These are phyloP conservation scores for Plenodomus biglobosus DNA, from an alignment of 2,329 filamentous ascomycete species.

Conservation along the genomic window DNA sequence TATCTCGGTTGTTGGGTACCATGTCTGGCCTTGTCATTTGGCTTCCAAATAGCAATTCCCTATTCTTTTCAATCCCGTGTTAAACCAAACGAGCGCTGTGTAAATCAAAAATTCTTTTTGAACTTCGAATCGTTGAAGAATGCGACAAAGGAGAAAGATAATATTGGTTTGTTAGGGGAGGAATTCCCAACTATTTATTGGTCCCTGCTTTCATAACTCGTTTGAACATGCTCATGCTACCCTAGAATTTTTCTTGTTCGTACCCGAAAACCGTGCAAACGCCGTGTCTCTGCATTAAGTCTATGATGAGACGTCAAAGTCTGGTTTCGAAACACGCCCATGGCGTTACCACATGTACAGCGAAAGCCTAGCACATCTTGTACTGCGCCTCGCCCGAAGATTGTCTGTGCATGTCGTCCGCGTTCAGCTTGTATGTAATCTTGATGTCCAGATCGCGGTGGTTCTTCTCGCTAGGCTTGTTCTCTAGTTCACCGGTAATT, in stretches of 20 bases:
- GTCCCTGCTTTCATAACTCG: slow-evolving; percentile 40
- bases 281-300: slow-evolving; percentile 14
- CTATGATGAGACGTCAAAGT: slow-evolving; percentile 14
- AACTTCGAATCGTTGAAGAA: too few species aligned
- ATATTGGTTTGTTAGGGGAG: slow-evolving; percentile 34
- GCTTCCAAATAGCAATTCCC: too few species aligned
- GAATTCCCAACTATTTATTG: slow-evolving; percentile 40
- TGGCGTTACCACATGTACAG: neutral
- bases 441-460: slow-evolving; percentile 90
- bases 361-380: slow-evolving; percentile 59
- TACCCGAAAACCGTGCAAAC: slow-evolving; percentile 15
- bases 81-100: too few species aligned
- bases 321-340: neutral
- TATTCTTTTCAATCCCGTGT: too few species aligned
- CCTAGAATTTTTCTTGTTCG: slow-evolving; percentile 37
- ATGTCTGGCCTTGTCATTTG: too few species aligned
- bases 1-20: too few species aligned
- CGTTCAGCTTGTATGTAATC: slow-evolving; percentile 78
- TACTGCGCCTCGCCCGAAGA: slow-evolving; percentile 74
- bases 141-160: too few species aligned
- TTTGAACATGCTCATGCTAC: slow-evolving; percentile 34
- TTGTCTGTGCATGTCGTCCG: slow-evolving; percentile 69
- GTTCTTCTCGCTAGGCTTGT: slow-evolving; percentile 92
- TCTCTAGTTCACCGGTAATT: slow-evolving; percentile 71
- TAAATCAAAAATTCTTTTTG: too few species aligned